These are phyloP conservation scores for Candida broadrunensis DNA, from an alignment of 805 yeast species.

Conservation along the genomic window DNA sequence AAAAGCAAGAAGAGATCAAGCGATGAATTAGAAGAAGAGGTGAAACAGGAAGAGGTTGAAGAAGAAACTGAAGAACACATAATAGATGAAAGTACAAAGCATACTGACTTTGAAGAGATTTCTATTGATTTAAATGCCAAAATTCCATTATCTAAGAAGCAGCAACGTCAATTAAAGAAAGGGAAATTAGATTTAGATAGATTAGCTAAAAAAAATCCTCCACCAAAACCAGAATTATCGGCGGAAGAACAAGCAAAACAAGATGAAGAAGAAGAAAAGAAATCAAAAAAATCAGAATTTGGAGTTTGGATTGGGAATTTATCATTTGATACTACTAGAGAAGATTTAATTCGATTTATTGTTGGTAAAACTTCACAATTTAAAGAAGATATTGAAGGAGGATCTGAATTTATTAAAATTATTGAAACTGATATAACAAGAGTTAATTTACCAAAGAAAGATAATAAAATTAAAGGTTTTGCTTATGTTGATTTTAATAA, in stretches of 20 bases:
- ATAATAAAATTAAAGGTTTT: constrained; percentile 74
- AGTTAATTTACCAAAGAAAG: constrained; percentile 76
- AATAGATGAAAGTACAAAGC: constrained; percentile 5
- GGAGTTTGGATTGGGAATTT: constrained; percentile 97
- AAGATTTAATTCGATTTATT: constrained; percentile 66
- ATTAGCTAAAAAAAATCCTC: constrained; percentile 37
- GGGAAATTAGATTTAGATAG: constrained; percentile 70
- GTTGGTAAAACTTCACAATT: constrained; percentile 51
- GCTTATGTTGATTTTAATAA: constrained; percentile 83
- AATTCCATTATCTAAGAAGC: constrained; percentile 87
- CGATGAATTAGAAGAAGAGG: constrained; percentile 28
- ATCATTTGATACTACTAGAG: constrained; percentile 77
- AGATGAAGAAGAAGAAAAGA: constrained; percentile 24
- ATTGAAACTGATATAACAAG: constrained; percentile 64
- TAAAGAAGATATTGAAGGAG: no score
- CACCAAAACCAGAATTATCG: constrained; percentile 35
- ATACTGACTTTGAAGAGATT: constrained; percentile 46
- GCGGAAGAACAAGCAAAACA: constrained; percentile 25
- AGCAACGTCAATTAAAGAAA: constrained; percentile 78
- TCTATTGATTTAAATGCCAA: constrained; percentile 68
- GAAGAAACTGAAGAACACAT: constrained; percentile 9
- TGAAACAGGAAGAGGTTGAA: constrained; percentile 10
- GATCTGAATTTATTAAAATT: constrained; percentile 28
- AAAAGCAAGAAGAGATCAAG: constrained; percentile 11
- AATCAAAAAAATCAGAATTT: constrained; percentile 45